Base-by-base conservation (phyloP, 2,329 filamentous ascomycete species). In the Tolypocladium nubicola region DNA sequence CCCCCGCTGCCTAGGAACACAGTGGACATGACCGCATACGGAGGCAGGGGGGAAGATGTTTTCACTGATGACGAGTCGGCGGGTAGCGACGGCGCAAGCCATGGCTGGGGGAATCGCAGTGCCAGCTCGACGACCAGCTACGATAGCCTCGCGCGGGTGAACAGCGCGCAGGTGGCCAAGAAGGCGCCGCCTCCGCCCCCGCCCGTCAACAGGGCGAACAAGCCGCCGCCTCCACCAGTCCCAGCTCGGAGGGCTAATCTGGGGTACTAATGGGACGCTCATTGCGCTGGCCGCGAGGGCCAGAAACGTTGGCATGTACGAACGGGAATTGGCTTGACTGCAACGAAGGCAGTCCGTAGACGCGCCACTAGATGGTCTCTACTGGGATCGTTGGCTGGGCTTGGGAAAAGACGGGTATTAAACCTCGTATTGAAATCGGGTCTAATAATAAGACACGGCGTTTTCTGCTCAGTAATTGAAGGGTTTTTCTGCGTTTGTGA, bases 111-210 rank as follows among this genome's bases (percentile, higher is more conserved):
- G 23, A 76, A 79, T 52, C 76, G 77, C 56, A 78, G 77, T 63
- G 71, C 79, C 57, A 83, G 80, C 62, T 80, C 81, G 0, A 77
- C 80, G 2, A 83, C 80, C 1, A 83, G 80, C 66, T 76, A 79
- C 57, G 79, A 77, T 59, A 82, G 80, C 65, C 64, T 81, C 52
- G 59, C 58, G 13, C 56, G 59, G n/a, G 47, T 58, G 9, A 50
- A 52, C 40, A 54, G 37, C 43, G 53, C 52, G n/a, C 57, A 57
- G 8, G 61, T 74, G 38, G 67, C 73, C 57, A 82, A 82, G 75
- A 83, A 83, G 71, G 78, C 78, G 3, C 70, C 80, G 13, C 80
- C 80, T 52, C 80, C 80, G 2, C 72, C 79, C 4, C 72, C 79
- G 39, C 77, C 78, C 2, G 68, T 70, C 38, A 76, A 81, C 61